Base-by-base conservation (phyloP, 106 monocot species). In the Dioscorea dumetorum region DNA sequence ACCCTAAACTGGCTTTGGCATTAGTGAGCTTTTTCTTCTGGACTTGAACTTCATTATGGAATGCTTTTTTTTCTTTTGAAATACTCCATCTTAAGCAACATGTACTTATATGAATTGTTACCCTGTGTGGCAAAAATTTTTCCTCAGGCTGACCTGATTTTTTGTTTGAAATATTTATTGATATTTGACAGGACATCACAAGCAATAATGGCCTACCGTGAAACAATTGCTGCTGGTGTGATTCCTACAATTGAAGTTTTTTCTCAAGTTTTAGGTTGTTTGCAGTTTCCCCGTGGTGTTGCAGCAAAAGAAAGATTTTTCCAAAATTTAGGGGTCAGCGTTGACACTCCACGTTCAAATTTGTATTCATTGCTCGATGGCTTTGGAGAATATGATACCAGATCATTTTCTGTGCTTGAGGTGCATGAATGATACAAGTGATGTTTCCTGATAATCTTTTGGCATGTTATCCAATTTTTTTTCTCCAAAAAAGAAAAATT, bases 261-360 rank as follows among this genome's bases (percentile, higher is more conserved):
- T 71, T 91, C 86, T 58, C 91, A 95, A 78, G 88, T 95, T 69
- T 78, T 95, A 57, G 95, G 95, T 32, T 95, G 91, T 80, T 79
- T 95, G 77, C 81, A 84, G 71, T 86, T 91, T 79, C 95, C 95
- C 50, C 61, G 50, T 33, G 83, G 89, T 72, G 63, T 51, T 71
- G 53, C 69, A 52, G 54, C 86, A 24, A 86, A 74, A 78, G 82
- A 70, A 32, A 86, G 64, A 72, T 80, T 95, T 67, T 57, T 88
- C 61, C 91, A 91, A 68, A 91, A 82, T 57, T 58, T 88, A 69
- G 88, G 82, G 28, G 51, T 86, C 28, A 71, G 35, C 23, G 28
- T 75, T 74, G 86, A 91, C 80, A 31, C 49, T 66, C 78, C 84
- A 73, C 78, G 60, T 34, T 75, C 84, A 67, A 88, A 86, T 58